Base-by-base conservation (phyloP, 148 eudicot species). In the Selenicereus undatus region DNA sequence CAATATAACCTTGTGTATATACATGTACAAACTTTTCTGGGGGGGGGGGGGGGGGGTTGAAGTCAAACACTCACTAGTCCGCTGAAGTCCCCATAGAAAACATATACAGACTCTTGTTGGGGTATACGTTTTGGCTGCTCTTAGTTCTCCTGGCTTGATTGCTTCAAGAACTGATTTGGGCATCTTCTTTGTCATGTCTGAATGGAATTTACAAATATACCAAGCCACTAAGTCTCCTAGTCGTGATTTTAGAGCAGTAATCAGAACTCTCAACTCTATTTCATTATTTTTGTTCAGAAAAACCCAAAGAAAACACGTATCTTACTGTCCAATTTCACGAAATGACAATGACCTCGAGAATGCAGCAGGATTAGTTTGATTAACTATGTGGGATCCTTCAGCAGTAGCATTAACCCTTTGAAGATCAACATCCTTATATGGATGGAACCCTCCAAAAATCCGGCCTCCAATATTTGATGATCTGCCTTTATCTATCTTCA, bases 301-400 rank as follows among this genome's bases (percentile, higher is more conserved):
- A 18, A 26, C 29, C 70, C 76, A 43, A 27, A 27, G 21, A 64
- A 2, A 18, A 66, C 17, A 11, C 10, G 27, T 24, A 42, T 11
- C 58, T 73, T 74, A 80, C 69, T 84, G 82, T 27, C 81, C 85
- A 43, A 72, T 80, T 85, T 96, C 99, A 3, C 83, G 97, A 87
- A 90, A 93, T 65, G 88, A 80, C 50, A 85, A 75, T 32, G 99
- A 91, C 81, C 99, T 82, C 12, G 93, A 90, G 73, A 89, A 74
- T 43, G 98, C 99, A 71, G 97, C 97, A 65, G 98, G 98, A 82
- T 96, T 96, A 16, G 97, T 88, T 78, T 90, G 91, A 78, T 89
- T 81, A 52, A 77, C 90, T 60, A 78, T 71, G 14, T 89, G 80
- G 11, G 82, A 81, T 45, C 58, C 83, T 14, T 80, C 88, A 48